A percentile compares a stretch with the other conserved stretches of the same genome.
Conservation (phyloP, 1,284 basidiomycete species). For the Hypsizygus ulmarius region DNA sequence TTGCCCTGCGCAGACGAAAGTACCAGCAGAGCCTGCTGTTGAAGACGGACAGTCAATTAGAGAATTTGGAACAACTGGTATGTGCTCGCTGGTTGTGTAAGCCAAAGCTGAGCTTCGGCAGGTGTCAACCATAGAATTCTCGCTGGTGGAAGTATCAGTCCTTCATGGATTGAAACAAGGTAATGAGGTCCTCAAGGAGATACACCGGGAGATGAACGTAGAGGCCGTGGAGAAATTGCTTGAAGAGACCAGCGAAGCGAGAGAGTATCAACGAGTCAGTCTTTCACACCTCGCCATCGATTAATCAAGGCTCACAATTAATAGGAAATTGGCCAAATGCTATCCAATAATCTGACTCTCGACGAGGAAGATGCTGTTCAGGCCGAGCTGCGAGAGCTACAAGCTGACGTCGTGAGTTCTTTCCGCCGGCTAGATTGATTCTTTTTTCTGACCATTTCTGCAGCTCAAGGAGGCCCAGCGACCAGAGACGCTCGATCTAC, state of each 20-base stretch:
- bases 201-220: constrained; percentile 90
- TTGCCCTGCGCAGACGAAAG: constrained; percentile 86
- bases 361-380: constrained; percentile 96
- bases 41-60: constrained; percentile 90
- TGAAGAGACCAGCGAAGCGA: constrained; percentile 89
- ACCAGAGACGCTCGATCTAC: constrained; percentile 21
- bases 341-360: constrained; percentile 76
- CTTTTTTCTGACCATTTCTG: background rate
- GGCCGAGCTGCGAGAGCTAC: constrained; percentile 69
- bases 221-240: constrained; percentile 93
- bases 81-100: constrained; percentile 27
- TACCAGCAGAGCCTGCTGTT: constrained; percentile 87
- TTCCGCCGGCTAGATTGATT: background rate
- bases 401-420: constrained; percentile 54
- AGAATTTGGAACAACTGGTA: constrained; percentile 88
- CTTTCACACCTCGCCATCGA: background rate
- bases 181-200: constrained; percentile 88
- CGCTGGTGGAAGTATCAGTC: constrained; percentile 90
- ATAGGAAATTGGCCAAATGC: constrained; percentile 89
- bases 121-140: constrained; percentile 97
- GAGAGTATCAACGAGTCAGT: constrained; percentile 85
- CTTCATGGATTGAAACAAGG: constrained; percentile 92
- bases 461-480: constrained; percentile 17
- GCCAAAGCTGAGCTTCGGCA: constrained; percentile 29
- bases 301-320: constrained; percentile 7